Evolutionary conservation across 192 early-diverging fungal species (phyloP).

Genomic region (Irineochytrium annulatum): DNA sequence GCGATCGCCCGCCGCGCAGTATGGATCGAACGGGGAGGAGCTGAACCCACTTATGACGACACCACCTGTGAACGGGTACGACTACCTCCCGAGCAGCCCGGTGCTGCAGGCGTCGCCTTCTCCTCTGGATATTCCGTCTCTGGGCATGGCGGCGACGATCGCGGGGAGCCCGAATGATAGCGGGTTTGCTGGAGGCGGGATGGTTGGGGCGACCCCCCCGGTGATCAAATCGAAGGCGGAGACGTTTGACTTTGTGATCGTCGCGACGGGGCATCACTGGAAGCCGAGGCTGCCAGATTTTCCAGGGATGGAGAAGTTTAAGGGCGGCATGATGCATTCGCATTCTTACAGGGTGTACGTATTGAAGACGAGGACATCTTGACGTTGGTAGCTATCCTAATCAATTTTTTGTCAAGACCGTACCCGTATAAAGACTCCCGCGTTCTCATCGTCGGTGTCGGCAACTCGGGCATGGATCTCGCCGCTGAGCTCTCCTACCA

Average conservation of each 20-base stretch:
- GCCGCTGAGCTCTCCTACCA: slow-evolving; percentile 51
- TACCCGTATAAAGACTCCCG: slow-evolving; percentile 47
- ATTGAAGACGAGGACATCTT: background rate
- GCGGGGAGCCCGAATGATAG: background rate
- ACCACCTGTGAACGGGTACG: background rate
- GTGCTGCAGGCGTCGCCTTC: background rate
- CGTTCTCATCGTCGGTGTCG: slow-evolving; percentile 54
- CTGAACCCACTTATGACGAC: slow-evolving; percentile 5
- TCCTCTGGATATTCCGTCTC: background rate
- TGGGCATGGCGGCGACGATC: background rate
- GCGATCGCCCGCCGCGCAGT: slow-evolving; percentile 5
- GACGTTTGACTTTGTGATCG: slow-evolving; percentile 59
- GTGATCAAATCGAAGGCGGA: slow-evolving; percentile 34
- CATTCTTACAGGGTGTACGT: slow-evolving; percentile 53
- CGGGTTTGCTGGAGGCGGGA: background rate
- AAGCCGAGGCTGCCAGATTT: slow-evolving; percentile 50
- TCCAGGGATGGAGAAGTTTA: slow-evolving; percentile 45
- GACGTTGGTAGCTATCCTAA: background rate
- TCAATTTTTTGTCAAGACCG: slow-evolving; percentile 26
- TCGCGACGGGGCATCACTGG: slow-evolving; percentile 59
- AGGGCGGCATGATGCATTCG: slow-evolving; percentile 52
- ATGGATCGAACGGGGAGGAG: background rate
- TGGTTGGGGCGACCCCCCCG: background rate
- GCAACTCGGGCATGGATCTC: slow-evolving; percentile 57
- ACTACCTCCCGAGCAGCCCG: background rate